These are phyloP conservation scores for Venturia nashicola DNA, from an alignment of 2,329 filamentous ascomycete species.

Conservation along the genomic window DNA sequence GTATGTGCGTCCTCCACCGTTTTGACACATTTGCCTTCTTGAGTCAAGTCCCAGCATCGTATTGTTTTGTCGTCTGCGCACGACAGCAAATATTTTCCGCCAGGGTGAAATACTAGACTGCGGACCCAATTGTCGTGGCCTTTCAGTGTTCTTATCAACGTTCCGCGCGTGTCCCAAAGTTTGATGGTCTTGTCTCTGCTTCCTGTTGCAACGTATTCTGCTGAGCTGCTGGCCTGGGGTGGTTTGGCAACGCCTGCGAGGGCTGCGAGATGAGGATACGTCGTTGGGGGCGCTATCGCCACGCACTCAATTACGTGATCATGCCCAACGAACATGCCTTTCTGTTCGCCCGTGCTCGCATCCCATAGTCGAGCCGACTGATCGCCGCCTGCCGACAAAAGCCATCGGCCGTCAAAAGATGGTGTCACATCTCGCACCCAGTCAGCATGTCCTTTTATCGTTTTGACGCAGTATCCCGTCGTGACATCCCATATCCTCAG, in stretches of 20 bases:
- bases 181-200: constrained; percentile 83
- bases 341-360: constrained; percentile 60
- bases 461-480: constrained; percentile 85
- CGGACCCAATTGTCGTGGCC: constrained; percentile 96
- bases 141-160: constrained; percentile 67
- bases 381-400: constrained; percentile 75
- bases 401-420: constrained; percentile 69
- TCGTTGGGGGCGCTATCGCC: constrained; percentile 65
- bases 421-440: constrained; percentile 88
- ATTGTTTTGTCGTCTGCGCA: constrained; percentile 85
- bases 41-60: constrained; percentile 83
- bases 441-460: constrained; percentile 71
- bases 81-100: constrained; percentile 79
- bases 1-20: constrained; percentile 63
- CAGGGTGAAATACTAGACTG: constrained; percentile 76
- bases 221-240: constrained; percentile 58
- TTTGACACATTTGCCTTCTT: constrained; percentile 85
- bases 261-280: constrained; percentile 64
- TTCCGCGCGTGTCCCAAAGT: constrained; percentile 78
- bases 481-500: constrained; percentile 86
- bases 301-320: constrained; percentile 82
- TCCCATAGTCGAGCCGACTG: constrained; percentile 79
- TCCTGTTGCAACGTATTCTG: constrained; percentile 83
- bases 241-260: constrained; percentile 76
- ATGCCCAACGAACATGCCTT: constrained; percentile 71